Base-by-base conservation (phyloP, 345 rosid genomes). In the Orychophragmus violaceus region DNA sequence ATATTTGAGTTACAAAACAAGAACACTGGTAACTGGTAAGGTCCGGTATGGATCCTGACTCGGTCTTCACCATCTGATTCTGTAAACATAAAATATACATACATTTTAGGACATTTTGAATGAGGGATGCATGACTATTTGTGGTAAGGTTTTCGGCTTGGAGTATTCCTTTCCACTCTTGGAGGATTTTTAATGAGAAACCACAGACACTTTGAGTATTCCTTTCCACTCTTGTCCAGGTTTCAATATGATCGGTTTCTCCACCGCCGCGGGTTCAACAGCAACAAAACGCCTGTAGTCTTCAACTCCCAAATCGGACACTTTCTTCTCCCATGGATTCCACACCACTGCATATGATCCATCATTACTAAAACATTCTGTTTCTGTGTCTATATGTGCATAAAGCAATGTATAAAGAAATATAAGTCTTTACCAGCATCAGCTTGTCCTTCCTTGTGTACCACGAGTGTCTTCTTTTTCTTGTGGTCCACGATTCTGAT, bases 291-390 rank as follows among this genome's bases (percentile, higher is more conserved):
- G 83, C 78, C 69, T 93, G 69, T 84, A 90, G 32, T 88, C 99
- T 19, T 90, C 96, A 76, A 85, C 97, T 27, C 91, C 97, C 63
- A 90, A 82, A 55, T 90, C 99, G 3, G 78, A 71, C 62, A 94
- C 84, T 30, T 81, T 94, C 81, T 82, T 90, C 52, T 88, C 97
- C 99, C 97, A 88, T 16, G 99, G 97, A 79, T 90, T 94, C 99
- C 97, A 94, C 49, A 88, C 93, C 66, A 90, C 97, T 93, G 79
- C 80, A 76, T 5, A 19, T 51, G 12, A 63, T 54, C 50, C 32
- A 71, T 29, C 24, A 48, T 55, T 45, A 44, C 36, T 44, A 4
- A 8, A 42, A 29, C n/a, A 62, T 18, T 42, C 18, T 52, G 44
- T 27, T 25, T 37, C 1, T 56, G 18, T 56, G 30, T 57, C 27